Base-by-base conservation (phyloP, 2,329 filamentous ascomycete species). In the Trichoderma endophyticum region DNA sequence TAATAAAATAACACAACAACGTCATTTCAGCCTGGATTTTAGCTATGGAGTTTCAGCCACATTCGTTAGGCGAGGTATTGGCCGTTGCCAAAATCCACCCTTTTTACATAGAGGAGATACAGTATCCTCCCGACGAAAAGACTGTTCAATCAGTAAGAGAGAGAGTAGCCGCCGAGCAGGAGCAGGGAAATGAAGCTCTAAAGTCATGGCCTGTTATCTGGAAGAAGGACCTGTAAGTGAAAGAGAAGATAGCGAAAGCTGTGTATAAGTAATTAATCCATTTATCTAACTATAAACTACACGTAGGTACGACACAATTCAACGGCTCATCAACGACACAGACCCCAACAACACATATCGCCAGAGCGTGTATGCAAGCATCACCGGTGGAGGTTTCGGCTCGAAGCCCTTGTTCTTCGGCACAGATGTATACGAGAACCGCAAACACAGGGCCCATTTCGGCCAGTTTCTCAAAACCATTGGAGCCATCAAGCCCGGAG, bases 341-440 rank as follows among this genome's bases (percentile, higher is more conserved):
- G 76, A 71, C 30, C 75, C 78, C 0, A 26, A 77, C 1, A 85
- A 84, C 72, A 79, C 75, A 0, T 85, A 82, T 70, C 82, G 83
- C 0, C 77, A 76, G 3, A 78, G 77, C 26, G 74, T 78, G 3
- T 86, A 85, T 65, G 77, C 81, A 0, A 84, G 82, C 54, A 77
- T 77, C 0, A 85, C 84, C 0, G 83, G 84, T 0, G 84, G 84
- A 0, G 82, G 81, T 0, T 77, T 73, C 0, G 78, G 78, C 0
- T 77, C 77, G 0, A 75, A 75, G 0, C 78, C 80, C 0, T 72
- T 85, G 72, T 77, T 84, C 48, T 86, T 85, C 64, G 79, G 80
- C 0, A 82, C 81, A 0, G 82, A 85, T 73, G 75, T 76, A 0
- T 18, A 74, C 1, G 84, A 86, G 68, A 86, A 84, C 30, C 82